A percentile compares a stretch with the other conserved stretches of the same genome.
Evolutionary conservation across 805 yeast genomes (phyloP).

Genomic region (Yarrowia bubula): DNA sequence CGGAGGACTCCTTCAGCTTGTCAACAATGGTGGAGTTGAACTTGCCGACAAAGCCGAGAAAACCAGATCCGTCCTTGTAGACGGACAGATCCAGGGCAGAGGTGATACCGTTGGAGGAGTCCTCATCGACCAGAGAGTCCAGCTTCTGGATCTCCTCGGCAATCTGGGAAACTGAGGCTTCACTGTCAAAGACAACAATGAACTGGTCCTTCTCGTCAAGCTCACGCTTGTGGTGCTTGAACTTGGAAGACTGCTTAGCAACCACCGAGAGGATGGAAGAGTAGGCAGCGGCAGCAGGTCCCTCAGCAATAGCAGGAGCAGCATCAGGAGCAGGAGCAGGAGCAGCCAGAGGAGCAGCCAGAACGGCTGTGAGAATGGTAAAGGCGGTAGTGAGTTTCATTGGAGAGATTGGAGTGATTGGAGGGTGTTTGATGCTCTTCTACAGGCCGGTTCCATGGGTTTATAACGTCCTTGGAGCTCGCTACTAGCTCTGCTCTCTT

Average conservation of each 20-base stretch:
- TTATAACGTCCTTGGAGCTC: background rate
- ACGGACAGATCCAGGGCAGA: background rate
- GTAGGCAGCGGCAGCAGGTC: slow-evolving; percentile 7
- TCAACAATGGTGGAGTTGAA: slow-evolving; percentile 21
- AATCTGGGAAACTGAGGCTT: slow-evolving; percentile 1
- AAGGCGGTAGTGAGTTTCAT: slow-evolving; percentile 10
- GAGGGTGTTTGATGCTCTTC: background rate
- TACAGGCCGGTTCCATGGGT: background rate
- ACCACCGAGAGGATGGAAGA: slow-evolving; percentile 6
- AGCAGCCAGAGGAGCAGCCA: slow-evolving; percentile 9
- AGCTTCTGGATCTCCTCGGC: slow-evolving; percentile 9
- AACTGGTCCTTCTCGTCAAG: slow-evolving; percentile 7
- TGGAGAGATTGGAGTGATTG: background rate
- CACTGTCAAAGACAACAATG: slow-evolving; percentile 1
- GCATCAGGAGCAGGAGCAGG: slow-evolving; percentile 13
- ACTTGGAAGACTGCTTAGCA: slow-evolving; percentile 12
- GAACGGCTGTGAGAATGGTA: slow-evolving; percentile 7
- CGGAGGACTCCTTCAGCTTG: slow-evolving; percentile 1
- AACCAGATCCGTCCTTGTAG: slow-evolving; percentile 8
- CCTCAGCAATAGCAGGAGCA: background rate
- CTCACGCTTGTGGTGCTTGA: slow-evolving; percentile 14
- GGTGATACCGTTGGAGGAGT: slow-evolving; percentile 13
- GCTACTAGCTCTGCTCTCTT: background rate
- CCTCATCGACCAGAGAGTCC: slow-evolving; percentile 3
- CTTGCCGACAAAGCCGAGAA: slow-evolving; percentile 9